A percentile compares a stretch with the other conserved stretches of the same genome.
These are phyloP conservation scores for Fusarium temperatum DNA, from an alignment of 2,329 filamentous ascomycete genomes.

Conservation along the genomic window DNA sequence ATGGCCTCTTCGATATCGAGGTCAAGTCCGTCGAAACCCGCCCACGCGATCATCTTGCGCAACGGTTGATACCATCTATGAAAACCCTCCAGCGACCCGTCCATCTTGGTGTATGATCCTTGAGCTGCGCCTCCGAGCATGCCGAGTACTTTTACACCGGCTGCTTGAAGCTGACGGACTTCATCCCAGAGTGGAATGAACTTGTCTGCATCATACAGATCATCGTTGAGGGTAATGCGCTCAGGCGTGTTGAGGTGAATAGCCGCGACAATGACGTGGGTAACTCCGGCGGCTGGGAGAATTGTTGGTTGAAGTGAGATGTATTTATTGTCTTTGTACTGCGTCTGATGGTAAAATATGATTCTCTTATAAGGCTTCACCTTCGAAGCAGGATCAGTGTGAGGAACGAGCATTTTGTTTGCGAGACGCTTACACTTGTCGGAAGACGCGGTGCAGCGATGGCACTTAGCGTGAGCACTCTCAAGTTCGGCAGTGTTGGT, in stretches of 20 bases:
- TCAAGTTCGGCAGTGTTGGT: neutral
- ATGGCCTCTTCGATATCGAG: conserved; percentile 81
- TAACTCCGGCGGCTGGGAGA: conserved; percentile 58
- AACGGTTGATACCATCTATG: conserved; percentile 78
- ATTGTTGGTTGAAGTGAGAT: conserved; percentile 61
- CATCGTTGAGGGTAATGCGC: conserved; percentile 79
- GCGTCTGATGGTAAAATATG: conserved; percentile 61
- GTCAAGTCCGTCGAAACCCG: conserved; percentile 73
- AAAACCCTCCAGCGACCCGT: conserved; percentile 68
- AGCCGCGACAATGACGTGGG: conserved; percentile 84
- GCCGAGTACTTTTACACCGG: conserved; percentile 79
- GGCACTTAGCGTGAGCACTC: neutral
- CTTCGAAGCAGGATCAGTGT: neutral
- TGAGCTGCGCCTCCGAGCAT: conserved; percentile 86
- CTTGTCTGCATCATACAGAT: conserved; percentile 68
- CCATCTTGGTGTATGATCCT: conserved; percentile 70
- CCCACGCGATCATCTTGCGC: conserved; percentile 66
- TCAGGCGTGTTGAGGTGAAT: conserved; percentile 78
- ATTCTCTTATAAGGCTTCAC: conserved; percentile 46
- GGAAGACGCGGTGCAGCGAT: conserved; percentile 1
- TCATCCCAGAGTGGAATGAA: conserved; percentile 82
- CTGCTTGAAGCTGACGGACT: conserved; percentile 72
- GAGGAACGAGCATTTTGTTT: conserved; percentile 17
- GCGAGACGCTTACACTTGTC: neutral
- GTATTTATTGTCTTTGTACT: conserved; percentile 51